Percentiles rank a stretch among this genome's conserved stretches.
phyloP scores from a whole-genome alignment of 805 yeast species.

The Komagataella pseudopastoris region DNA sequence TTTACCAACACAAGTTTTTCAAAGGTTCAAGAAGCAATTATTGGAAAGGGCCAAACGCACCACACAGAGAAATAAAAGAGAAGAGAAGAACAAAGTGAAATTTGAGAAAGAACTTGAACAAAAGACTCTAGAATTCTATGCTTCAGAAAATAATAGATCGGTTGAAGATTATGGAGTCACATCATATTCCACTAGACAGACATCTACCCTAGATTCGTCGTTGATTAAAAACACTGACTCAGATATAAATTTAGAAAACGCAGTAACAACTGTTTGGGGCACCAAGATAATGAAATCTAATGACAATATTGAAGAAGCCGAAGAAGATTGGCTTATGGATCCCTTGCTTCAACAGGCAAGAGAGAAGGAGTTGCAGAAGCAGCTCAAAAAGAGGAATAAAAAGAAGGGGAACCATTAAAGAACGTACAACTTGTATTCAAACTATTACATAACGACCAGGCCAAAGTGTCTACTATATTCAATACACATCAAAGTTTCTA shows the following conservation, averaged over 20 bases:
- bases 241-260: conserved; percentile 6
- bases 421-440: background rate
- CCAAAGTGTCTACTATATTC: background rate
- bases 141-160: conserved; percentile 34
- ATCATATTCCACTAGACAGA: conserved; percentile 2
- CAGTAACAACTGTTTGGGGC: conserved; percentile 62
- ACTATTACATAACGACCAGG: background rate
- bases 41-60: conserved; percentile 39
- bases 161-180: conserved; percentile 20
- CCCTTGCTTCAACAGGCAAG: conserved; percentile 39
- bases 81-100: conserved; percentile 43
- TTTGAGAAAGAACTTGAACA: conserved; percentile 48
- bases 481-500: conserved; percentile 5
- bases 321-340: conserved; percentile 24
- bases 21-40: conserved; percentile 39
- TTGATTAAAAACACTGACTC: conserved; percentile 5
- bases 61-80: conserved; percentile 34
- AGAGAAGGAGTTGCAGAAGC: conserved; percentile 23
- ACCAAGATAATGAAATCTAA: conserved; percentile 37
- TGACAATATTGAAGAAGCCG: conserved; percentile 28
- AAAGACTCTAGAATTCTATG: conserved; percentile 44
- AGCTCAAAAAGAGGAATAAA: conserved; percentile 26
- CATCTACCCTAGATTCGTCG: conserved; percentile 19
- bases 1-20: conserved; percentile 28
- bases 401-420: conserved; percentile 22